Evolutionary conservation across 306 rosid genomes (phyloP).

Genomic region (Quillaja saponaria): DNA sequence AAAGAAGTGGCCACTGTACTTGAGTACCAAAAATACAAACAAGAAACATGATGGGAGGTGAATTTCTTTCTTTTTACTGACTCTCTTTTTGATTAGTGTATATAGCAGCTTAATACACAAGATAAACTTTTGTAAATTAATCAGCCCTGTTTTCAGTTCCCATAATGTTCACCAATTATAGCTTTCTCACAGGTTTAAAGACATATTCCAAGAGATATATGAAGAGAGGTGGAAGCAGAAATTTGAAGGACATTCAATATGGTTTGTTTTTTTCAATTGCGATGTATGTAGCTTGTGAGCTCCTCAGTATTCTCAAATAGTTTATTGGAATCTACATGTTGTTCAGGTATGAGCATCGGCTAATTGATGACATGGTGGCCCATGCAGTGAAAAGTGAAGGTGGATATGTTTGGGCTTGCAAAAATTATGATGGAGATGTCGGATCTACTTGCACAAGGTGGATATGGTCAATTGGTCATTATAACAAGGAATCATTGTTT

Average conservation of each 20-base stretch:
- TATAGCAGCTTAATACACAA: slow-evolving; percentile 9
- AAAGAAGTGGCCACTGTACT: slow-evolving; percentile 94
- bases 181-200: slow-evolving; percentile 70
- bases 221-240: slow-evolving; percentile 80
- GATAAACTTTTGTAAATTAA: slow-evolving; percentile 17
- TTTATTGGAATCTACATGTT: slow-evolving; percentile 30
- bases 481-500: slow-evolving; percentile 17
- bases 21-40: slow-evolving; percentile 94
- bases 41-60: slow-evolving; percentile 99
- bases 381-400: slow-evolving; percentile 94
- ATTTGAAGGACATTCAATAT: slow-evolving; percentile 87
- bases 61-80: slow-evolving; percentile 9
- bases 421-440: slow-evolving; percentile 97
- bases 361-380: slow-evolving; percentile 99
- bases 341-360: slow-evolving; percentile 95
- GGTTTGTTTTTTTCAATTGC: slow-evolving; percentile 45
- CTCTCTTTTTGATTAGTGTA: slow-evolving; percentile 20
- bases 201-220: slow-evolving; percentile 91
- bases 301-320: slow-evolving; percentile 18
- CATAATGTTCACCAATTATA: slow-evolving; percentile 20
- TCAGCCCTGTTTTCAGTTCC: slow-evolving; percentile 7
- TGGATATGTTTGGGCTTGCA: slow-evolving; percentile 99
- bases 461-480: slow-evolving; percentile 2
- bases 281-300: slow-evolving; percentile 16
- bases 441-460: slow-evolving; percentile 99